Conservation (phyloP, 139 green algal species). For the Gonium pectorale region DNA sequence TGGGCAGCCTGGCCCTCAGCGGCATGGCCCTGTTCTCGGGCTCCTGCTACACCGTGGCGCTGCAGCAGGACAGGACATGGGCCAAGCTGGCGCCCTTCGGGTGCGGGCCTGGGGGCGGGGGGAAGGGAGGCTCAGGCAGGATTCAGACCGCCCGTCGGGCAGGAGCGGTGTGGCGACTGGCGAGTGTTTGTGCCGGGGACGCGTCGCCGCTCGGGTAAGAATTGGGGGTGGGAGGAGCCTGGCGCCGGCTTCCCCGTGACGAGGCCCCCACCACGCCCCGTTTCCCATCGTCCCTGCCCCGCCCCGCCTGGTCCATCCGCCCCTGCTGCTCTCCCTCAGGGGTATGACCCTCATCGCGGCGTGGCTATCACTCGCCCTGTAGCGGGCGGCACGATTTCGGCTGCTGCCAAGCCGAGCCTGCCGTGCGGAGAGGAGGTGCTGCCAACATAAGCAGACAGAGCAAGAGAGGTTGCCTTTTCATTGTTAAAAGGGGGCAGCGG, state of each 20-base stretch:
- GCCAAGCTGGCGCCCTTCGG: conserved; percentile 29
- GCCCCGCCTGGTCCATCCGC: background rate
- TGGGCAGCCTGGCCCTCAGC: conserved; percentile 19
- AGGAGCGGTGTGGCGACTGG: too few species aligned
- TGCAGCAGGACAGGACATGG: conserved; percentile 7
- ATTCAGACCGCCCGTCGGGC: too few species aligned
- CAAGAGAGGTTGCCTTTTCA: too few species aligned
- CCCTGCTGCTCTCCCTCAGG: background rate
- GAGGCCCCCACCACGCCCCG: background rate
- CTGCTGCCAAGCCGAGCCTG: too few species aligned
- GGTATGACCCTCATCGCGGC: conserved; percentile 40
- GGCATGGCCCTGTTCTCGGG: conserved; percentile 38
- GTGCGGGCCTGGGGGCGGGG: background rate
- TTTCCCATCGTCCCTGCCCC: background rate
- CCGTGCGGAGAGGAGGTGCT: too few species aligned
- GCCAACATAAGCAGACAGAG: too few species aligned
- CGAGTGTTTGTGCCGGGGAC: too few species aligned
- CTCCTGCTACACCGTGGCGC: conserved; percentile 39
- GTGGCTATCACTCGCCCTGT: conserved; percentile 33
- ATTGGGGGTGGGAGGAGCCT: too few species aligned
- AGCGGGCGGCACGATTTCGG: too few species aligned
- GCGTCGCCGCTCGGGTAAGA: too few species aligned
- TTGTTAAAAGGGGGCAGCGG: too few species aligned
- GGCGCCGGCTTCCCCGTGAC: too few species aligned
- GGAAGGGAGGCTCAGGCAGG: background rate